These are phyloP conservation scores for Combretum micranthum DNA, from an alignment of 345 rosid species.

Conservation along the genomic window DNA sequence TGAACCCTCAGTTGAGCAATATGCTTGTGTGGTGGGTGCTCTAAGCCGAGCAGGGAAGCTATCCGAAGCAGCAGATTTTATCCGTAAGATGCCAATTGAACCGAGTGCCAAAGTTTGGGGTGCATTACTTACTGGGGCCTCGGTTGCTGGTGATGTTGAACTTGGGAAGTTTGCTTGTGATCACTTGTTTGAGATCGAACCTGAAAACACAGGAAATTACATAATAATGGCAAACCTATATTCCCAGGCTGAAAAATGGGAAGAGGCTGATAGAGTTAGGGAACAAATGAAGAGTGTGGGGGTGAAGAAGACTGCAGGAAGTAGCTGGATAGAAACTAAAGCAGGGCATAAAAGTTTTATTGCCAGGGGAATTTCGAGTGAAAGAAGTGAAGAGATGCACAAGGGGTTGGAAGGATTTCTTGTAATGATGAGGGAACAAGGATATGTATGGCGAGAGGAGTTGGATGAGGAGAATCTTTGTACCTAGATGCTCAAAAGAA, in stretches of 20 bases:
- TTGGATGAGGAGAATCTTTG: conserved; percentile 18
- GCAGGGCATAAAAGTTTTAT: conserved; percentile 36
- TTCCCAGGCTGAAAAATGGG: conserved; percentile 77
- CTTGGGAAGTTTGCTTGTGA: conserved; percentile 54
- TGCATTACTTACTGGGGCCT: conserved; percentile 77
- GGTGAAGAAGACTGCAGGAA: conserved; percentile 66
- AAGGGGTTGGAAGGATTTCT: conserved; percentile 32
- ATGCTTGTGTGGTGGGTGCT: conserved; percentile 77
- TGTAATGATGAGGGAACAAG: conserved; percentile 42
- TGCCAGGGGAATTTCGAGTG: conserved; percentile 36
- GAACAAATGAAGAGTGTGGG: conserved; percentile 50
- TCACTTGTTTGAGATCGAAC: conserved; percentile 60
- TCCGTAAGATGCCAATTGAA: conserved; percentile 55
- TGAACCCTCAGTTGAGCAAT: conserved; percentile 64
- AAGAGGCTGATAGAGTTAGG: conserved; percentile 68
- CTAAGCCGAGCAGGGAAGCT: conserved; percentile 72
- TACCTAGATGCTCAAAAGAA: not conserved
- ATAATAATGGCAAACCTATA: conserved; percentile 71
- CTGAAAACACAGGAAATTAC: conserved; percentile 71
- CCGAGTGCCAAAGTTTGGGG: conserved; percentile 85
- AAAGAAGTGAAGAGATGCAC: conserved; percentile 35
- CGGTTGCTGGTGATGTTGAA: conserved; percentile 55
- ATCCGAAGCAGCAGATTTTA: conserved; percentile 62
- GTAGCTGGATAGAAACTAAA: conserved; percentile 64
- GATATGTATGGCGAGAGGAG: conserved; percentile 23